Percentiles rank a stretch among this genome's conserved stretches.
Conservation (phyloP, 306 rosid species). For the Lablab purpureus region DNA sequence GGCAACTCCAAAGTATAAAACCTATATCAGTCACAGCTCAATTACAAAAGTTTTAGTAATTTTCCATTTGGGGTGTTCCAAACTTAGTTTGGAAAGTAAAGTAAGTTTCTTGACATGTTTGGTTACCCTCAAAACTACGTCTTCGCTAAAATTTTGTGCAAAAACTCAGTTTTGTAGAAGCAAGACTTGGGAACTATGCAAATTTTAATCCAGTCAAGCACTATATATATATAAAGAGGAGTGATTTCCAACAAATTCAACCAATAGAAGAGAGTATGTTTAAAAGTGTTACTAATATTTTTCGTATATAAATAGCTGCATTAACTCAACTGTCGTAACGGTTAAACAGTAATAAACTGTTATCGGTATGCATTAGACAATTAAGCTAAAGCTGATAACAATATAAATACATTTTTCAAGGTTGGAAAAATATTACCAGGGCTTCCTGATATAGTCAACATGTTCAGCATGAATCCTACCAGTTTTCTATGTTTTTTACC, state of each 20-base stretch:
- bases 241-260: too few species aligned
- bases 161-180: too few species aligned
- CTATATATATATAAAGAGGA: too few species aligned
- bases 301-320: background rate
- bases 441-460: conserved; percentile 13
- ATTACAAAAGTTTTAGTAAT: conserved; percentile 3
- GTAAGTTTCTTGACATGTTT: too few species aligned
- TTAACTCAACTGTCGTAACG: background rate
- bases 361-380: background rate
- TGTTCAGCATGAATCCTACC: conserved; percentile 12
- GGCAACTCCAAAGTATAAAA: conserved; percentile 8
- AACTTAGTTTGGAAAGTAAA: too few species aligned
- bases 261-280: too few species aligned
- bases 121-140: too few species aligned
- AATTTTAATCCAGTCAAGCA: too few species aligned
- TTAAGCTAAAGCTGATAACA: conserved; percentile 15
- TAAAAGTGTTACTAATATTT: too few species aligned
- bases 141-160: too few species aligned
- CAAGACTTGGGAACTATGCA: too few species aligned
- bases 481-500: background rate
- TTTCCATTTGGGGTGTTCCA: too few species aligned
- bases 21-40: conserved; percentile 21
- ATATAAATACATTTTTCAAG: background rate
- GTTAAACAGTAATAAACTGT: conserved; percentile 4
- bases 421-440: conserved; percentile 9